Percentiles rank a stretch among this genome's conserved stretches.
phyloP scores from a whole-genome alignment of 805 yeast genomes.

The Candida maris region DNA sequence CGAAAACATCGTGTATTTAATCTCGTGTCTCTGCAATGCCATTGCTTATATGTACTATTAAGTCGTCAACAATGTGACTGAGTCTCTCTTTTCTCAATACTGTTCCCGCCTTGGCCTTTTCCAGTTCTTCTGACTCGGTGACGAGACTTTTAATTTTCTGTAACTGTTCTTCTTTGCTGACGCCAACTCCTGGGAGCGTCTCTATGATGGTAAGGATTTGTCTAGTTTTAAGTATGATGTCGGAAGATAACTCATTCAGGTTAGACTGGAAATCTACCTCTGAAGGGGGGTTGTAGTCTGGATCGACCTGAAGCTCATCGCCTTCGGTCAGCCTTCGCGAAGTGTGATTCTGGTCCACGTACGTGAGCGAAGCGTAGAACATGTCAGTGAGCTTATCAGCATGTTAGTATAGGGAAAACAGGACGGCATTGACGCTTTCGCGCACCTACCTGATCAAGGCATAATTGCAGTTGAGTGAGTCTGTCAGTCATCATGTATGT shows the following conservation, averaged over 20 bases:
- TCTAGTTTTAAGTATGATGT: conserved; percentile 77
- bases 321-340: conserved; percentile 44
- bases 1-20: conserved; percentile 1
- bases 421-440: too few relatives aligned
- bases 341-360: conserved; percentile 74
- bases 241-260: conserved; percentile 75
- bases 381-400: conserved; percentile 58
- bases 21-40: conserved; percentile 48
- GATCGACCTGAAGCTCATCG: conserved; percentile 61
- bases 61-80: conserved; percentile 55
- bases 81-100: conserved; percentile 62
- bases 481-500: conserved; percentile 72
- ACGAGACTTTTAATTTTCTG: conserved; percentile 59
- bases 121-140: conserved; percentile 56
- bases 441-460: conserved; percentile 62
- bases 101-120: conserved; percentile 52
- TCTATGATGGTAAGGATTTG: conserved; percentile 85
- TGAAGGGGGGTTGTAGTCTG: conserved; percentile 46
- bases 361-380: conserved; percentile 72
- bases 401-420: conserved; percentile 5
- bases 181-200: conserved; percentile 90
- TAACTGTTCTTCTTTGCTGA: conserved; percentile 71
- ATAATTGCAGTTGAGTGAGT: conserved; percentile 82
- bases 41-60: conserved; percentile 57
- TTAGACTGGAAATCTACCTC: conserved; percentile 40